Evolutionary conservation across 768 basidiomycete genomes (phyloP).

Genomic region (Rhizopogon vesiculosus): DNA sequence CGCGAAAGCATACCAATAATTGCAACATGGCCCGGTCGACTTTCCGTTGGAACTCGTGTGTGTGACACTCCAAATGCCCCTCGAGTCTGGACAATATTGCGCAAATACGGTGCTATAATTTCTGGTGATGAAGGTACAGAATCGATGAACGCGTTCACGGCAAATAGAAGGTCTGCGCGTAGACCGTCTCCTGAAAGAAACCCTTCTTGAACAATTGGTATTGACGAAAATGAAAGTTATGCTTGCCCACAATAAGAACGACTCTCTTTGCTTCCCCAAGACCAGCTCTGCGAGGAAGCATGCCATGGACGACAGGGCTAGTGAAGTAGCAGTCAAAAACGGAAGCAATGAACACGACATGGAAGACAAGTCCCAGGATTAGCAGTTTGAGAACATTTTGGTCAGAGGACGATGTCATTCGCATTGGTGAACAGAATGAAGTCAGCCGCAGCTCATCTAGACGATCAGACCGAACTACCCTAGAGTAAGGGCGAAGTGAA

Average conservation of each 20-base stretch:
- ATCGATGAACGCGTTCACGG: constrained; percentile 51
- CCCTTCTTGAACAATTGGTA: neutral
- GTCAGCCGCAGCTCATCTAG: no score
- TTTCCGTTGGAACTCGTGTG: constrained; percentile 85
- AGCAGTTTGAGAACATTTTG: constrained; percentile 38
- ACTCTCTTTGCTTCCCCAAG: constrained; percentile 61
- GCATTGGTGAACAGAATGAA: neutral
- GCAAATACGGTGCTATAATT: constrained; percentile 69
- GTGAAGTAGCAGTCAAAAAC: constrained; percentile 89
- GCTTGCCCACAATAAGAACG: constrained; percentile 73
- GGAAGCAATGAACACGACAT: constrained; percentile 65
- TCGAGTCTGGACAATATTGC: constrained; percentile 56
- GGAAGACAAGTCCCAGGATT: constrained; percentile 67
- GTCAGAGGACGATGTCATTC: constrained; percentile 12
- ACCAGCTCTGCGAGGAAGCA: constrained; percentile 49
- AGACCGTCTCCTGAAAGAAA: constrained; percentile 67
- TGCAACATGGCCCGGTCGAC: constrained; percentile 84
- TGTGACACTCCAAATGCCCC: constrained; percentile 85
- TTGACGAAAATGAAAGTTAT: neutral
- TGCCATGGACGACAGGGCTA: constrained; percentile 76
- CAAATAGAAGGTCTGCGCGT: constrained; percentile 75
- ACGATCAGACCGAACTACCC: no score
- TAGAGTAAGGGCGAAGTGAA: no score
- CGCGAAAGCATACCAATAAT: constrained; percentile 55
- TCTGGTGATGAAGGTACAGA: constrained; percentile 44